Conservation (phyloP, 306 rosid genomes). For the Hippophae tibetana region DNA sequence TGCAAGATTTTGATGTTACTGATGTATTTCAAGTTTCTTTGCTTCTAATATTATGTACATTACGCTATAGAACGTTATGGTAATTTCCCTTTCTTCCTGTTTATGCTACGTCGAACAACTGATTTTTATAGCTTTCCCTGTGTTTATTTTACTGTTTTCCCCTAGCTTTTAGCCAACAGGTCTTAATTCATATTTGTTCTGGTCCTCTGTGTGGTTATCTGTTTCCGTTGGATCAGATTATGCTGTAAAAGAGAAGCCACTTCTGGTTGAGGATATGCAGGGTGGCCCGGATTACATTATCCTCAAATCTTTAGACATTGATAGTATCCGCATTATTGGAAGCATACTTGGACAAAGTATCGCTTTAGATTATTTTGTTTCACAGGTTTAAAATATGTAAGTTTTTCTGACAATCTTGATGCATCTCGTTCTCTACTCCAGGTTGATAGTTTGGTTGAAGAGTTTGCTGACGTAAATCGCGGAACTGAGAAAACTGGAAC, state of each 20-base stretch:
- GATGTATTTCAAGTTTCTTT: too few relatives aligned
- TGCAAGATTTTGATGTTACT: too few relatives aligned
- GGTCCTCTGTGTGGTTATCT: neutral
- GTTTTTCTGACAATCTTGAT: constrained; percentile 7
- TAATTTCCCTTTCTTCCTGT: too few relatives aligned
- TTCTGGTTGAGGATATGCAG: constrained; percentile 64
- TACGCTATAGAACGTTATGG: too few relatives aligned
- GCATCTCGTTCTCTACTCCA: constrained; percentile 28
- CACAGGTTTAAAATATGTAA: constrained; percentile 36
- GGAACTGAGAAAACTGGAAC: constrained; percentile 97
- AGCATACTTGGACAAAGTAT: constrained; percentile 95
- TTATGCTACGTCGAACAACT: too few relatives aligned
- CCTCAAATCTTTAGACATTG: constrained; percentile 70
- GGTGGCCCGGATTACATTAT: constrained; percentile 89
- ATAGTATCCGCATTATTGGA: constrained; percentile 82
- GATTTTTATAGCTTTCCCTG: too few relatives aligned
- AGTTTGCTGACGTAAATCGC: constrained; percentile 83
- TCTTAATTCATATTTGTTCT: neutral
- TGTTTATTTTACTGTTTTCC: too few relatives aligned
- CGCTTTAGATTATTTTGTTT: constrained; percentile 94
- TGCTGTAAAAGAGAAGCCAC: constrained; percentile 81
- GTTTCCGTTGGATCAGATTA: constrained; percentile 43
- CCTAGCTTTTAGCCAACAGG: neutral
- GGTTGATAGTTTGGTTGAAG: constrained; percentile 91
- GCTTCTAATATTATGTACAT: too few relatives aligned